Evolutionary conservation across 768 basidiomycete genomes (phyloP).

Genomic region (Pleurotus cornucopiae): DNA sequence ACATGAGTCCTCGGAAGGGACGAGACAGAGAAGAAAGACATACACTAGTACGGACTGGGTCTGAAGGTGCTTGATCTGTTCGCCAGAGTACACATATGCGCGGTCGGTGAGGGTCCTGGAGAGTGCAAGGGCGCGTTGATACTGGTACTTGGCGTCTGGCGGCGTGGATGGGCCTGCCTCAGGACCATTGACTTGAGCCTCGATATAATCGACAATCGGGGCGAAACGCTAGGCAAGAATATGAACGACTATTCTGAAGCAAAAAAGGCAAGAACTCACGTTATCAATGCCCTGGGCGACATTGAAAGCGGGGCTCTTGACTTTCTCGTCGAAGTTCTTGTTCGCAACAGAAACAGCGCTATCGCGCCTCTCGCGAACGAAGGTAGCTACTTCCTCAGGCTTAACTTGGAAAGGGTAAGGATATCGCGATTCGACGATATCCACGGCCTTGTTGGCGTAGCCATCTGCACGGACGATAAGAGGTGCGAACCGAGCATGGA

Average conservation of each 20-base stretch:
- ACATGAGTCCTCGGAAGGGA: conserved; percentile 8
- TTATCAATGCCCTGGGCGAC: conserved; percentile 71
- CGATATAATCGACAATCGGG: conserved; percentile 73
- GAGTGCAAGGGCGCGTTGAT: conserved; percentile 68
- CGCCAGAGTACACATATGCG: conserved; percentile 59
- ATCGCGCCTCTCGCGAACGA: conserved; percentile 54
- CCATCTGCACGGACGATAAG: conserved; percentile 59
- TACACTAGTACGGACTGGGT: conserved; percentile 63
- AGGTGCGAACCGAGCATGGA: conserved; percentile 64
- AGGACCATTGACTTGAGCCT: conserved; percentile 39
- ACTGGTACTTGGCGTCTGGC: conserved; percentile 65
- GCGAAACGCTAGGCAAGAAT: conserved; percentile 49
- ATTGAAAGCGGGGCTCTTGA: conserved; percentile 57
- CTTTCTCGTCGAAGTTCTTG: conserved; percentile 62
- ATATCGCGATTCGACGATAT: conserved; percentile 67
- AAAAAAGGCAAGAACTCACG: conserved; percentile 34
- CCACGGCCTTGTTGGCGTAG: conserved; percentile 71
- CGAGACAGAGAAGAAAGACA: conserved; percentile 19
- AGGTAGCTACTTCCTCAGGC: conserved; percentile 64
- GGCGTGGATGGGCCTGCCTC: conserved; percentile 44
- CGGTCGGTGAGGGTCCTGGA: conserved; percentile 62
- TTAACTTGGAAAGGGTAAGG: conserved; percentile 74
- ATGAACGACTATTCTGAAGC: conserved; percentile 9
- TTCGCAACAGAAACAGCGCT: conserved; percentile 37
- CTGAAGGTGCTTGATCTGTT: conserved; percentile 69